phyloP scores from a whole-genome alignment of 2,329 filamentous ascomycete genomes.

The Phialophora expanda region DNA sequence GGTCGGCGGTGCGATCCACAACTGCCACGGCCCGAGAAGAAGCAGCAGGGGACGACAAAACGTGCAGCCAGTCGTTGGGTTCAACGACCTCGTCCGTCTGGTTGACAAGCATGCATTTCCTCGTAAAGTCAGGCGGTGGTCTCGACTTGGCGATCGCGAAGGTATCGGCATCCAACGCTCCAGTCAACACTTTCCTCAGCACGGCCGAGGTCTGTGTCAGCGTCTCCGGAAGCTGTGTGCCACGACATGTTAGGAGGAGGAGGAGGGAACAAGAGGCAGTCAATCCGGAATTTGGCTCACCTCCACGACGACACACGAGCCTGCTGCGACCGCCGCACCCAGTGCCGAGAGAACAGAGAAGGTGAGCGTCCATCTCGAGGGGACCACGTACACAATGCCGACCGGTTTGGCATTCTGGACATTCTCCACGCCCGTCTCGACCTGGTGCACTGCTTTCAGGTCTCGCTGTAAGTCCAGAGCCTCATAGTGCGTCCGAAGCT shows the following conservation, averaged over 20 bases:
- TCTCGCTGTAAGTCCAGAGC: slow-evolving; percentile 37
- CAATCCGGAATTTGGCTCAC: slow-evolving; percentile 28
- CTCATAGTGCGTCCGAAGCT: background rate
- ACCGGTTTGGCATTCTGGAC: slow-evolving; percentile 3
- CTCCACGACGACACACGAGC: slow-evolving; percentile 47
- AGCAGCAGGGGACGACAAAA: slow-evolving; percentile 45
- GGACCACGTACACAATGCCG: slow-evolving; percentile 43
- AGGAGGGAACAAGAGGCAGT: slow-evolving; percentile 38
- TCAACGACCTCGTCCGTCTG: background rate
- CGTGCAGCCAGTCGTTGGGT: background rate
- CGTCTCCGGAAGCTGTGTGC: slow-evolving; percentile 14
- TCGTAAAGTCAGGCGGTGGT: background rate
- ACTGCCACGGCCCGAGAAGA: slow-evolving; percentile 58
- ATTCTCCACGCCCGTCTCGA: slow-evolving; percentile 9
- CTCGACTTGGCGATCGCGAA: background rate
- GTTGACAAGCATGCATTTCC: background rate
- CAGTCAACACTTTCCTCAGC: background rate
- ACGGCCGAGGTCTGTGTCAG: background rate
- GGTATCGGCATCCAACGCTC: background rate
- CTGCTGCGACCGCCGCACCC: slow-evolving; percentile 46
- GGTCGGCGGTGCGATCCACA: slow-evolving; percentile 65
- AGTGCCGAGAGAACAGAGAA: slow-evolving; percentile 45
- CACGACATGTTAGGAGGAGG: slow-evolving; percentile 38
- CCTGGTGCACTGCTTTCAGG: slow-evolving; percentile 24
- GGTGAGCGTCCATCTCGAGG: slow-evolving; percentile 42